Percentiles rank a stretch among this genome's conserved stretches.
phyloP scores from a whole-genome alignment of 257 asterid species.

The Haberlea rhodopensis region DNA sequence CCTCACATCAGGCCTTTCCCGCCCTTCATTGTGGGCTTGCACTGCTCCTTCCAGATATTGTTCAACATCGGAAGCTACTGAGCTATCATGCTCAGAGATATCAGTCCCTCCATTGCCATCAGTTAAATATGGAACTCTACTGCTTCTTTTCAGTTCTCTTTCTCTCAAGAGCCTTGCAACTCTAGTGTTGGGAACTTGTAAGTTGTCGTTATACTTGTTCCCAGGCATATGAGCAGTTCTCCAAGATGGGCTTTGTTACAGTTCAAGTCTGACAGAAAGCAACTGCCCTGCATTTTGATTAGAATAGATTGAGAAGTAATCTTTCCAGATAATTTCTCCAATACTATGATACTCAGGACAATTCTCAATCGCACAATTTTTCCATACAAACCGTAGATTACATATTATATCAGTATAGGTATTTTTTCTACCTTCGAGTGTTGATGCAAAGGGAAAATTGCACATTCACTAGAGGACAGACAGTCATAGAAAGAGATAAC shows the following conservation, averaged over 20 bases:
- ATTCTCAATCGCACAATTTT: constrained; percentile 23
- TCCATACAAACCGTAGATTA: constrained; percentile 14
- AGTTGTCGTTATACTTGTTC: constrained; percentile 59
- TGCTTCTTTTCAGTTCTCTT: constrained; percentile 58
- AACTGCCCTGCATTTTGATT: constrained; percentile 58
- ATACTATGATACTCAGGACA: constrained; percentile 23
- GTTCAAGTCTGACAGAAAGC: constrained; percentile 39
- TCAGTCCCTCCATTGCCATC: constrained; percentile 46
- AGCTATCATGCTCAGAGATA: constrained; percentile 38
- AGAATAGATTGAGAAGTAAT: constrained; percentile 35
- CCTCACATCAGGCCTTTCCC: constrained; percentile 63
- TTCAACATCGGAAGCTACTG: constrained; percentile 44
- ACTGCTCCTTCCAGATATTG: constrained; percentile 64
- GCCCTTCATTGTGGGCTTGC: constrained; percentile 47
- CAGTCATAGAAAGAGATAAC: constrained; percentile 37
- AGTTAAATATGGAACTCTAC: constrained; percentile 35
- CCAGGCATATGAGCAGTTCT: constrained; percentile 63
- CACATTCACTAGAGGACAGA: constrained; percentile 28
- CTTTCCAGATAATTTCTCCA: constrained; percentile 25
- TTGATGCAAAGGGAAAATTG: constrained; percentile 19
- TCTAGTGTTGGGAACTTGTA: constrained; percentile 44
- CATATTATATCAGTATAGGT: constrained; percentile 6
- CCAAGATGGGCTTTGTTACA: constrained; percentile 35
- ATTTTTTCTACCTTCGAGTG: constrained; percentile 8
- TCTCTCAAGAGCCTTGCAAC: constrained; percentile 66